phyloP scores from a whole-genome alignment of 2,329 filamentous ascomycete genomes.

The Pyricularia sp. region DNA sequence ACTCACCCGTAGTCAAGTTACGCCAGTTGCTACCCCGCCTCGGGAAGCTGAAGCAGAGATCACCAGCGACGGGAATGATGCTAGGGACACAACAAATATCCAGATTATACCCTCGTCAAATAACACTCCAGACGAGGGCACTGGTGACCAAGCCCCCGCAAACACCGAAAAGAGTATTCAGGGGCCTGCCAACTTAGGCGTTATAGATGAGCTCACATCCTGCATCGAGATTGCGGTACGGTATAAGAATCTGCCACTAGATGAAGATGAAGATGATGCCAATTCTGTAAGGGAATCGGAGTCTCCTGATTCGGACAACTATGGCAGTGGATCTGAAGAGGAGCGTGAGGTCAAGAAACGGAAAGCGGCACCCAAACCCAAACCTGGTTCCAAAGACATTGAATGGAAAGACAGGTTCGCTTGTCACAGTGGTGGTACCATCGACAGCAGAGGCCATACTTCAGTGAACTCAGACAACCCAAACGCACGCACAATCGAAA shows the following conservation, averaged over 20 bases:
- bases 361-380: conserved; percentile 6
- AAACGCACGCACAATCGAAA: conserved; percentile 61
- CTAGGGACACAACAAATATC: neutral
- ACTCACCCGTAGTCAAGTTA: neutral
- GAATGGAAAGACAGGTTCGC: conserved; percentile 36
- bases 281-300: conserved; percentile 12
- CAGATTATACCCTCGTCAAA: conserved; percentile 10
- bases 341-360: conserved; percentile 14
- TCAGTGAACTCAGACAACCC: conserved; percentile 39
- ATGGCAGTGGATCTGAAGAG: conserved; percentile 13
- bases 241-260: conserved; percentile 44
- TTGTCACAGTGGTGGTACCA: conserved; percentile 38
- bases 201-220: conserved; percentile 46
- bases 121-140: neutral
- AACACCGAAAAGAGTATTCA: neutral
- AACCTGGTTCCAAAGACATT: conserved; percentile 15
- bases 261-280: conserved; percentile 35
- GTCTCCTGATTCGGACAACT: conserved; percentile 7
- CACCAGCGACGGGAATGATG: neutral
- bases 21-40: conserved; percentile 5
- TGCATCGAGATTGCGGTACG: conserved; percentile 51
- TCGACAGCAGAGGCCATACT: conserved; percentile 16
- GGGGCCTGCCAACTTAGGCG: neutral
- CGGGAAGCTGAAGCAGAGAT: neutral
- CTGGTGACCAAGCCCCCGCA: neutral